Percentiles rank a stretch among this genome's conserved stretches.
Evolutionary conservation across 805 yeast genomes (phyloP).

Genomic region (Suhomyces sp.): DNA sequence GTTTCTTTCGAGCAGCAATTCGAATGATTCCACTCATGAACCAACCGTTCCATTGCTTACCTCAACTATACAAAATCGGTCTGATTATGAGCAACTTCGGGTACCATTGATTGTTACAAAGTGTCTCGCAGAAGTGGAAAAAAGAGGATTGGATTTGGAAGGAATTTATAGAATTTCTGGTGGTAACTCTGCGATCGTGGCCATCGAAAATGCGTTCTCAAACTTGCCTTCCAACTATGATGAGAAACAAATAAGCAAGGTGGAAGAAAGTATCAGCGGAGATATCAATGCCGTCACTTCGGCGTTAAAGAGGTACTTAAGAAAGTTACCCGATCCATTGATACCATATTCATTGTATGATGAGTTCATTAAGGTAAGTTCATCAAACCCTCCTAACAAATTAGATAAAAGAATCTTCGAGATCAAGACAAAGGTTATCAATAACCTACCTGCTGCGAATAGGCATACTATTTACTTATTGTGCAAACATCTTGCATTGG

Average conservation of each 20-base stretch:
- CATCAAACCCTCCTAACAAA: slow-evolving; percentile 23
- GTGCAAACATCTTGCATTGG: slow-evolving; percentile 61
- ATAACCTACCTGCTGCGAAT: slow-evolving; percentile 67
- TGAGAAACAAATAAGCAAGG: slow-evolving; percentile 31
- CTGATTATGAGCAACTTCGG: slow-evolving; percentile 55
- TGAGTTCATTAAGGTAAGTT: slow-evolving; percentile 57
- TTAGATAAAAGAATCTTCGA: slow-evolving; percentile 36
- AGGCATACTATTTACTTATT: slow-evolving; percentile 53
- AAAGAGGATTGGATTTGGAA: slow-evolving; percentile 70
- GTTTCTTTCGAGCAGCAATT: slow-evolving; percentile 19
- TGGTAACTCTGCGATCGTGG: slow-evolving; percentile 63
- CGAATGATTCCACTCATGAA: slow-evolving; percentile 9
- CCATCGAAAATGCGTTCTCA: slow-evolving; percentile 43
- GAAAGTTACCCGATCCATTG: slow-evolving; percentile 82
- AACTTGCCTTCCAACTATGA: slow-evolving; percentile 28
- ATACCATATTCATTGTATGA: slow-evolving; percentile 71
- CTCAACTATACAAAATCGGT: slow-evolving; percentile 61
- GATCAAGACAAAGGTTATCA: slow-evolving; percentile 44
- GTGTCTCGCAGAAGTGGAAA: slow-evolving; percentile 77
- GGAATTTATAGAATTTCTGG: slow-evolving; percentile 93
- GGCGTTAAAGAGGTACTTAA: slow-evolving; percentile 81
- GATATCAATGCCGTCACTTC: slow-evolving; percentile 88
- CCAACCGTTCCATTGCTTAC: slow-evolving; percentile 37
- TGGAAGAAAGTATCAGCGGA: slow-evolving; percentile 43
- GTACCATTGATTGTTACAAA: slow-evolving; percentile 72